Base-by-base conservation (phyloP, 352 stramenopile species). In the Phytophthora idaei region DNA sequence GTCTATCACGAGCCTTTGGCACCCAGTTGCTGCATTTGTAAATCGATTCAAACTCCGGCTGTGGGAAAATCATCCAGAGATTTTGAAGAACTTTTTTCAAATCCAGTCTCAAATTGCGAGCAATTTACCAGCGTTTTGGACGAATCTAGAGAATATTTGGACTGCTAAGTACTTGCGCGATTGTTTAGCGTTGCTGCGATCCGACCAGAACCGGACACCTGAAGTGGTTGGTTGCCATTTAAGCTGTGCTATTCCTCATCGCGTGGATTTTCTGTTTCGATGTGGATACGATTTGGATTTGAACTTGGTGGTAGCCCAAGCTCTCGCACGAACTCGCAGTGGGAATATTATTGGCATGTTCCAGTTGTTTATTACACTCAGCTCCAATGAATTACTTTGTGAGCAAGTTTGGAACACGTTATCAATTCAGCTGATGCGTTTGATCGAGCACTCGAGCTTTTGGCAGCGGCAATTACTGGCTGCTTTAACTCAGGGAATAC, bases 41-140 rank as follows among this genome's bases (percentile, higher is more conserved):
- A 67, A 48, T 47, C 50, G 51, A 14, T 68, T 71, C 12, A 71
- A 71, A 21, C 32, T 67, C 2, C 59, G 51, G 25, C 32, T 71
- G n/a, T 71, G 64, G 57, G 28, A 62, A 51, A 25, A 34, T 11
- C 17, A 59, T 54, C 44, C 64, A 21, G 44, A 48, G 27, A 68
- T 71, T 34, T 25, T 71, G 10, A 39, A 61, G 21, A 31, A 34
- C 5, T 63, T 71, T 50, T 71, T 71, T 31, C 36, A 37, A 2
- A 54, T 71, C 28, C 64, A 71, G 52, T 48, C 51, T 32, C 39
- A 71, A 15, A 7, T 67, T 7, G 34, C 57, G 27, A 29, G 45
- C 8, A 46, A 48, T 36, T 2, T 63, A 9, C 51, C 36, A 10
- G 34, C 11, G 1, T 67, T 71, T 57, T 71, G 64, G 64, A 3